These are phyloP conservation scores for Saksenaea vasiformis DNA, from an alignment of 371 early-diverging fungal genomes.

Conservation along the genomic window DNA sequence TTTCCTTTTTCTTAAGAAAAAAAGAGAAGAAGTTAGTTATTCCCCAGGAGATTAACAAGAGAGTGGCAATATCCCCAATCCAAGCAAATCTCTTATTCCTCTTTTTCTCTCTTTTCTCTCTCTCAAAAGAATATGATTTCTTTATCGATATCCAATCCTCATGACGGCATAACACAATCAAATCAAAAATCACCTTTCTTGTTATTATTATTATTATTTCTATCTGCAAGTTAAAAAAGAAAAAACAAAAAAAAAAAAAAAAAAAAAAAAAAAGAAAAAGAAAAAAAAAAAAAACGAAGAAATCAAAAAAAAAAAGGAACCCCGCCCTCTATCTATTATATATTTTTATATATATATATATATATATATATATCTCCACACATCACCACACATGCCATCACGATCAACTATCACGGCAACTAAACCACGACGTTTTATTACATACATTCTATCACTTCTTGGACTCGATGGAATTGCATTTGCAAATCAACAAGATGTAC, in stretches of 20 bases:
- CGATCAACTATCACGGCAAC: conserved; percentile 10
- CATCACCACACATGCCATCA: neutral
- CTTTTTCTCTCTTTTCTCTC: neutral
- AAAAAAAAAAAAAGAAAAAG: conserved; percentile 14
- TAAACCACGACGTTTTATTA: conserved; percentile 12
- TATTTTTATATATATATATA: neutral
- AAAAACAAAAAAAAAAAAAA: conserved; percentile 7
- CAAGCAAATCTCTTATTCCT: no score
- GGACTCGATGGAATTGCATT: conserved; percentile 20
- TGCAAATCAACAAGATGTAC: conserved; percentile 4
- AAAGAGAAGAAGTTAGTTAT: no score
- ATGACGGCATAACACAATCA: conserved; percentile 12
- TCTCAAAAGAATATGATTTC: neutral
- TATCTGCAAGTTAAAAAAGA: conserved; percentile 4
- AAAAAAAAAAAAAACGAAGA: conserved; percentile 10
- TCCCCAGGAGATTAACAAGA: no score
- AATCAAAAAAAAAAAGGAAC: conserved; percentile 8
- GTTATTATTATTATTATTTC: conserved; percentile 6
- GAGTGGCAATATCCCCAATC: no score
- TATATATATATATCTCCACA: neutral
- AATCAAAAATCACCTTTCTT: neutral
- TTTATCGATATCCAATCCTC: conserved; percentile 6
- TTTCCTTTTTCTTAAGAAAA: no score
- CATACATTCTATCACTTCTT: conserved; percentile 17
- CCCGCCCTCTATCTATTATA: neutral